Conservation (phyloP, 1,139 yeast genomes). For the Pichia sp. region DNA sequence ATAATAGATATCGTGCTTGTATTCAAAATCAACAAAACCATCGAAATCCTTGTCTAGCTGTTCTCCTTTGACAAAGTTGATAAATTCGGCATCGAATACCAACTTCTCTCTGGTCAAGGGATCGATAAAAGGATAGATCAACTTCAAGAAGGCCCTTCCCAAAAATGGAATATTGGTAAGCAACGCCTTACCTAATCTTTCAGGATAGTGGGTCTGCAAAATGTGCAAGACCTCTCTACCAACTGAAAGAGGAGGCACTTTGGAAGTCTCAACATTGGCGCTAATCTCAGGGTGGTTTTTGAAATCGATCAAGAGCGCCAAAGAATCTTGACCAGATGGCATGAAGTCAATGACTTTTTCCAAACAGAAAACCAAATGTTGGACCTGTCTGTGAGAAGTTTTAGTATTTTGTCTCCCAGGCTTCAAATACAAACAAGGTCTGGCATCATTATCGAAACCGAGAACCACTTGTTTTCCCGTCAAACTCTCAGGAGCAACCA, state of each 20-base stretch:
- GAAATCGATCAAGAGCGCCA: slow-evolving; percentile 86
- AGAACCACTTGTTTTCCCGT: slow-evolving; percentile 87
- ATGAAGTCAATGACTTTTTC: slow-evolving; percentile 87
- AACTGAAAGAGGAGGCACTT: slow-evolving; percentile 77
- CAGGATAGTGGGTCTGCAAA: slow-evolving; percentile 93
- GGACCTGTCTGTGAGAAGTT: slow-evolving; percentile 81
- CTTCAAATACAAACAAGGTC: slow-evolving; percentile 86
- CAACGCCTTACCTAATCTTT: slow-evolving; percentile 85
- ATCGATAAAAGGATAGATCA: slow-evolving; percentile 91
- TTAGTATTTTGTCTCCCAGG: slow-evolving; percentile 94
- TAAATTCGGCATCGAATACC: slow-evolving; percentile 84
- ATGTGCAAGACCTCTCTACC: slow-evolving; percentile 83
- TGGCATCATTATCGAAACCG: slow-evolving; percentile 81
- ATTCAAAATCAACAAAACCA: slow-evolving; percentile 72
- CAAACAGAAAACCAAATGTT: slow-evolving; percentile 85
- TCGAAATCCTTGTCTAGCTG: slow-evolving; percentile 84
- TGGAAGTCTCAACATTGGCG: slow-evolving; percentile 49
- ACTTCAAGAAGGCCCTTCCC: slow-evolving; percentile 83
- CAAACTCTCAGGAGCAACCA: slow-evolving; percentile 66
- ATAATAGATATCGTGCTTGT: slow-evolving; percentile 51
- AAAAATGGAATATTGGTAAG: slow-evolving; percentile 90
- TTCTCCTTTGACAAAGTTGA: slow-evolving; percentile 70
- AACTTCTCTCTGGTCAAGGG: slow-evolving; percentile 91
- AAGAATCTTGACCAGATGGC: slow-evolving; percentile 94
- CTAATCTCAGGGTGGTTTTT: slow-evolving; percentile 55